phyloP scores from a whole-genome alignment of 371 early-diverging fungal species.

The Mucor saturninus region DNA sequence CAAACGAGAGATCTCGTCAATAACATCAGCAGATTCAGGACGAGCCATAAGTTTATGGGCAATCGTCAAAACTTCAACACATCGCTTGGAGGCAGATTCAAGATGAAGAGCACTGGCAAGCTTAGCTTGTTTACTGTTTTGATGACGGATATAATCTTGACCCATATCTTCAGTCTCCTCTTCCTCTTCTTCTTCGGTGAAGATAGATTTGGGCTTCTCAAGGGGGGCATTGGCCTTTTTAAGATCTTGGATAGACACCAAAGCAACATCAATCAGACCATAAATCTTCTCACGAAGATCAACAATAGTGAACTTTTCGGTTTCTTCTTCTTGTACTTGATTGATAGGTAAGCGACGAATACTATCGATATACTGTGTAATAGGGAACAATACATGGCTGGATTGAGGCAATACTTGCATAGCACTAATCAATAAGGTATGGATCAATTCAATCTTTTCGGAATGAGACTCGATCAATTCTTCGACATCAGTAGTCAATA shows the following conservation, averaged over 20 bases:
- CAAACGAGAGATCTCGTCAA: constrained; percentile 31
- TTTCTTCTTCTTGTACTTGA: neutral
- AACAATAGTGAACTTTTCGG: neutral
- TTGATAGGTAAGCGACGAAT: neutral
- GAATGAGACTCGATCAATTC: constrained; percentile 29
- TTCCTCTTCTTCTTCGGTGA: constrained; percentile 33
- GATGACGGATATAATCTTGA: constrained; percentile 52
- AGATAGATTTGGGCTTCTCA: neutral
- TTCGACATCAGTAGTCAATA: constrained; percentile 40
- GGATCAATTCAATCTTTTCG: constrained; percentile 20
- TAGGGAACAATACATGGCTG: constrained; percentile 33
- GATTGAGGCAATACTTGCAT: constrained; percentile 30
- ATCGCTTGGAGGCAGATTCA: constrained; percentile 44
- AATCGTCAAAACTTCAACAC: constrained; percentile 34
- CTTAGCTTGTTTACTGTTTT: constrained; percentile 36
- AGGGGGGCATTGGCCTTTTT: constrained; percentile 32
- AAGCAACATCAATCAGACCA: constrained; percentile 39
- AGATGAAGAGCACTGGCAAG: constrained; percentile 43
- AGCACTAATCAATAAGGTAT: constrained; percentile 14
- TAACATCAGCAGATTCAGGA: constrained; percentile 1
- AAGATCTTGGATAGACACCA: constrained; percentile 52
- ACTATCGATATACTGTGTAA: constrained; percentile 28
- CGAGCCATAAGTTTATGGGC: constrained; percentile 26
- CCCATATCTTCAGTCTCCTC: constrained; percentile 60
- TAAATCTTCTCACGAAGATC: constrained; percentile 40